Evolutionary conservation across 805 yeast species (phyloP).

Genomic region (Saccharomycopsis oosterbeekiorum): DNA sequence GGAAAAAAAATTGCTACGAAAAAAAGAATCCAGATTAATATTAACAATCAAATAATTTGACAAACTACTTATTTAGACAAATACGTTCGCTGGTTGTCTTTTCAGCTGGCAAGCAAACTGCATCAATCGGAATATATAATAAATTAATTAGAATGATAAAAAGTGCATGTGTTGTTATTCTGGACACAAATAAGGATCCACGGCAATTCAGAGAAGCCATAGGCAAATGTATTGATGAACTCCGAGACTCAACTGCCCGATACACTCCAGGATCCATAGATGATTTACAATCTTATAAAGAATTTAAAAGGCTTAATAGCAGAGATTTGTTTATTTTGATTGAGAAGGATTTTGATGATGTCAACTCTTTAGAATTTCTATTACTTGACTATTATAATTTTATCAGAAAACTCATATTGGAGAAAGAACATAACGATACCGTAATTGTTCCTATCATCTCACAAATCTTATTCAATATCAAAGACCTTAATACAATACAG

Average conservation of each 20-base stretch:
- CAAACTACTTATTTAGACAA: no score
- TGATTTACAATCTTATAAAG: background rate
- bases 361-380: conserved; percentile 24
- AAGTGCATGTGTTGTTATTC: conserved; percentile 1
- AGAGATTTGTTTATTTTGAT: conserved; percentile 25
- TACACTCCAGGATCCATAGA: background rate
- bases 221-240: background rate
- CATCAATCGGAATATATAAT: no score
- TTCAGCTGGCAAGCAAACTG: no score
- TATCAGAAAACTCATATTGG: conserved; percentile 20
- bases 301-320: background rate
- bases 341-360: conserved; percentile 19
- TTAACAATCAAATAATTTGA: no score
- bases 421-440: background rate
- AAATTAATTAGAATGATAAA: background rate
- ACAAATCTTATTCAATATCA: conserved; percentile 18
- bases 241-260: background rate
- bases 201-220: background rate
- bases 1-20: no score
- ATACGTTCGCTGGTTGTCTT: no score
- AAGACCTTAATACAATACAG: background rate
- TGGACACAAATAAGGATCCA: background rate
- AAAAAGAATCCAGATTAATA: no score
- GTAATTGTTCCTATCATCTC: conserved; percentile 14
- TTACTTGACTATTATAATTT: conserved; percentile 27